Evolutionary conservation across 202 grass and related monocot genomes (phyloP).

Genomic region (Digitaria exilis): DNA sequence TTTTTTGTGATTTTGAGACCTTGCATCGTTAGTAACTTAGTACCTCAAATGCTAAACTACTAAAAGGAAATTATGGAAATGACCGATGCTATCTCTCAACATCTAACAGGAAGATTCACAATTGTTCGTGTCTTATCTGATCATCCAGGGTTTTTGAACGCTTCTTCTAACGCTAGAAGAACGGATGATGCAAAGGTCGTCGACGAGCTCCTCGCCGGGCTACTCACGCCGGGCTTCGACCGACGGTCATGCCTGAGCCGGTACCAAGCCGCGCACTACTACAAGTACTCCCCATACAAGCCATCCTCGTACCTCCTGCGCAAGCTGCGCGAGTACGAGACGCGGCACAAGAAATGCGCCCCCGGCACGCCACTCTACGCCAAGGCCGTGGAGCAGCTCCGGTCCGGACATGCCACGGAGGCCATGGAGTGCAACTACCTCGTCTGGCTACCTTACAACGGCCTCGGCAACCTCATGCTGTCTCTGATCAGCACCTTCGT

Average conservation of each 20-base stretch:
- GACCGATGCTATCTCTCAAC: no score
- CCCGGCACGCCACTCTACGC: conserved; percentile 45
- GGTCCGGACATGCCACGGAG: conserved; percentile 29
- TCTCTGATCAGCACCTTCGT: conserved; percentile 54
- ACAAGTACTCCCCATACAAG: conserved; percentile 31
- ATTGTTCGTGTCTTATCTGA: not conserved
- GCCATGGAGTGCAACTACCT: conserved; percentile 66
- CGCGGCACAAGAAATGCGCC: conserved; percentile 43
- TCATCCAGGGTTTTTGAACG: not conserved
- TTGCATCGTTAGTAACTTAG: no score
- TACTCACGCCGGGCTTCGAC: conserved; percentile 44
- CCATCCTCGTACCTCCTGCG: conserved; percentile 52
- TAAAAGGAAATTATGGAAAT: no score
- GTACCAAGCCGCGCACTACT: conserved; percentile 37
- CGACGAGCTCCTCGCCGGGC: conserved; percentile 59
- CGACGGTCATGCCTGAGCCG: conserved; percentile 51
- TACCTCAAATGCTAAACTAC: no score
- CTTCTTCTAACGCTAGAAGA: not conserved
- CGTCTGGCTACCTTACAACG: conserved; percentile 52
- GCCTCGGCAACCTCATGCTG: conserved; percentile 73
- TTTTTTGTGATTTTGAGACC: not conserved
- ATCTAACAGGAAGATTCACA: not conserved
- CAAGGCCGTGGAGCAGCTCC: conserved; percentile 16
- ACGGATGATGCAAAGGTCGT: not conserved
- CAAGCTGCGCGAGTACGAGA: conserved; percentile 56